Conservation (phyloP, 2,329 filamentous ascomycete species). For the Sclerotinia spermophila region DNA sequence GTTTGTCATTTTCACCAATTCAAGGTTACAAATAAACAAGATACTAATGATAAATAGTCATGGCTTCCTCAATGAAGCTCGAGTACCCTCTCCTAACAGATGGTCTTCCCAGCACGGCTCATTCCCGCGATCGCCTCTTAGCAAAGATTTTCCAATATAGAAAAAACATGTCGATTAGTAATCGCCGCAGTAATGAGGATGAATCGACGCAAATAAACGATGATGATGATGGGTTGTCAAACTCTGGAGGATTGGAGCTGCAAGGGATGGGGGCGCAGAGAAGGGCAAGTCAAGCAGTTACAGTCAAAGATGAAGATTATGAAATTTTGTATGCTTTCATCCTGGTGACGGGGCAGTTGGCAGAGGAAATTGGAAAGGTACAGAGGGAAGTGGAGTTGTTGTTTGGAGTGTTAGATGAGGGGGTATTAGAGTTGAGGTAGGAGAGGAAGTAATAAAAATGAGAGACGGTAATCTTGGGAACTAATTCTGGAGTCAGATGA, state of each 20-base stretch:
- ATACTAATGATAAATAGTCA: slow-evolving; percentile 47
- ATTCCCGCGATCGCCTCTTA: slow-evolving; percentile 76
- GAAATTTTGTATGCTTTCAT: slow-evolving; percentile 90
- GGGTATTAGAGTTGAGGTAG: slow-evolving; percentile 54
- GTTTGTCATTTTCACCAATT: slow-evolving; percentile 13
- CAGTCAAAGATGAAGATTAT: slow-evolving; percentile 73
- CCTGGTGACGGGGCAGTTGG: slow-evolving; percentile 63
- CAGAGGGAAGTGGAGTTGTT: slow-evolving; percentile 58
- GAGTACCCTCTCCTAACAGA: slow-evolving; percentile 84
- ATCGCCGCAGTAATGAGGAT: slow-evolving; percentile 1
- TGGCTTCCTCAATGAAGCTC: slow-evolving; percentile 89
- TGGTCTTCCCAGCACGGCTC: slow-evolving; percentile 76
- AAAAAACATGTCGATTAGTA: slow-evolving; percentile 47
- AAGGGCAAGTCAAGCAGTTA: slow-evolving; percentile 20
- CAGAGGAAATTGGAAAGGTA: slow-evolving; percentile 59
- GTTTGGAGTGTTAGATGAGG: slow-evolving; percentile 60
- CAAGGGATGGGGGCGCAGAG: slow-evolving; percentile 4
- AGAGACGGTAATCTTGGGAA: not conserved
- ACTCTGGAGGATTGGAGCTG: not conserved
- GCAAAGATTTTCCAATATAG: slow-evolving; percentile 86
- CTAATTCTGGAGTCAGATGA: not conserved
- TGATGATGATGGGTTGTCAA: slow-evolving; percentile 3
- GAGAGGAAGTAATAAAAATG: not conserved
- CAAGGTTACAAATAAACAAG: slow-evolving; percentile 23
- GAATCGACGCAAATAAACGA: slow-evolving; percentile 14